Evolutionary conservation across 805 yeast species (phyloP), one percentile per base, ranked within the genome.

Genomic region (Wickerhamomyces silvicola): DNA sequence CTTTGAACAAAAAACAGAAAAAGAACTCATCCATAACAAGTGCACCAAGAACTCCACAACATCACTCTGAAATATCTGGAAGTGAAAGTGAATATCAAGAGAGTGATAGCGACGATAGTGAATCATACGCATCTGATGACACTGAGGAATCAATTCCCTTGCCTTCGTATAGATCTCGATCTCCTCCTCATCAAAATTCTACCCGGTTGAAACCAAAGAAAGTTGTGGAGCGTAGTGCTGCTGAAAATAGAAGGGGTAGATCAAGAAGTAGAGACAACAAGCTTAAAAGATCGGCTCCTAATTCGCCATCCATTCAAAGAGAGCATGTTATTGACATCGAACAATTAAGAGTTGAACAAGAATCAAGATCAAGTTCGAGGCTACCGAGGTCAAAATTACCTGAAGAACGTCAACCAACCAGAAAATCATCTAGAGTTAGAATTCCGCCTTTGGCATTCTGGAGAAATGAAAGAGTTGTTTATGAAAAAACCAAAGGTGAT

Each of bases 401-500:
- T n/a, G n/a, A n/a, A 4, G 4, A 31, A 6, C 37, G 16, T 5
- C 27, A 29, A 7, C 72, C 75, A 0, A 47, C 72, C 3, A 64
- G 94, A 41, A 61, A 83, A 41, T 81, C 94, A 0, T 64, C 68
- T 20, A 66, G 95, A 46, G 70, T 74, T 0, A 70, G 72, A 39
- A 68, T 81, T 6, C 72, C 78, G 4, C 90, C 94, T 0, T 59
- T 86, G 41, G 88, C 85, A 3, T 82, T 69, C 52, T 86, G 95
- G 95, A 72, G 82, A 52, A 83, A 82, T 48, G 95, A 86, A 56
- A 64, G 75, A 38, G 71, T 81, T 19, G 71, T 82, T 4, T 86
- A 81, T 48, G 62, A 66, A 25, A 59, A 62, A 30, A 48, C 42
- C 12, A 39, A 52, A 5, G 43, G 43, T n/a, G 56, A 56, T 13